Evolutionary conservation across 2,329 filamentous ascomycete genomes (phyloP).

Genomic region (Colletotrichum acutatum): DNA sequence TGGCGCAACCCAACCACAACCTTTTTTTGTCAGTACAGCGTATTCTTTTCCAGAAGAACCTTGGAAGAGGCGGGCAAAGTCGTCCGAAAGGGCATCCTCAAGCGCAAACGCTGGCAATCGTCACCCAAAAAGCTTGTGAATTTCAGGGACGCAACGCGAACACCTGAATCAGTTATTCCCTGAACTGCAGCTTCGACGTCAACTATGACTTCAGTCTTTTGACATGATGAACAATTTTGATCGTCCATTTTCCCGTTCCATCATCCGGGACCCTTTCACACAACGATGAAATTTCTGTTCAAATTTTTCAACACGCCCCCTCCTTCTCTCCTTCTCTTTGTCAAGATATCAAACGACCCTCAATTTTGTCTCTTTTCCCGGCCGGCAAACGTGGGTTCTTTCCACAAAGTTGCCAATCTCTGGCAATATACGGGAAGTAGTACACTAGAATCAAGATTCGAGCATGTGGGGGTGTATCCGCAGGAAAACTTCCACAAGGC

Average conservation of each 20-base stretch:
- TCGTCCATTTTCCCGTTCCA: not conserved
- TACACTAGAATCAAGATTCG: not conserved
- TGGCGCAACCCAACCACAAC: not conserved
- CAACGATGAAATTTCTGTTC: too few species aligned
- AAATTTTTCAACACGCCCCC: not conserved
- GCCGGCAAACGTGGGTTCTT: not conserved
- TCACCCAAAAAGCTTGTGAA: not conserved
- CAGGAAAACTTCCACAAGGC: not conserved
- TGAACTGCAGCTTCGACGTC: constrained; percentile 16
- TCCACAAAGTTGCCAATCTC: not conserved
- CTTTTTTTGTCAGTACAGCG: too few species aligned
- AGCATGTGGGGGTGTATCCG: not conserved
- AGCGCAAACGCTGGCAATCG: not conserved
- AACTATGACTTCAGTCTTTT: constrained; percentile 27
- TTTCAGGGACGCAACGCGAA: not conserved
- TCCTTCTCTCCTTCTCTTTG: not conserved
- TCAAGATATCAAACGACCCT: not conserved
- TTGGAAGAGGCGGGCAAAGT: constrained; percentile 15
- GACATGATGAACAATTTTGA: not conserved
- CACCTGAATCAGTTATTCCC: constrained; percentile 13
- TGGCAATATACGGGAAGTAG: not conserved
- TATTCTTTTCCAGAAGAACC: not conserved
- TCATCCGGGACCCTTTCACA: not conserved
- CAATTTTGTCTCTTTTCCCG: not conserved
- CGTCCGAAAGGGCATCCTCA: constrained; percentile 15